Evolutionary conservation across 208 protist genomes (phyloP).

Genomic region (Leishmania aethiopica): DNA sequence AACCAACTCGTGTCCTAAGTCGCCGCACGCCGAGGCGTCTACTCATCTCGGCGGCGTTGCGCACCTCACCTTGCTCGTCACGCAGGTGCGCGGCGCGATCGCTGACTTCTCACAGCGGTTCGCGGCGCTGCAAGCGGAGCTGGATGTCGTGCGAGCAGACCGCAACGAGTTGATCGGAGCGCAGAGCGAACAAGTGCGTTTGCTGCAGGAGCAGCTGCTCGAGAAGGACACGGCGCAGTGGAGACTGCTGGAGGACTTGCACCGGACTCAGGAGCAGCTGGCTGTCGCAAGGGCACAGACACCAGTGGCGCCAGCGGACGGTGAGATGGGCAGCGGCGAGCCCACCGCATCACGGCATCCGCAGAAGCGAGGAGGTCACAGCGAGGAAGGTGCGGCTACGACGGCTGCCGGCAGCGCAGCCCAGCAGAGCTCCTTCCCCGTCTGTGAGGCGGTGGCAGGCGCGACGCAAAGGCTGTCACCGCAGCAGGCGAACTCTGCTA

Average conservation of each 20-base stretch:
- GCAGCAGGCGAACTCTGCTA: background rate
- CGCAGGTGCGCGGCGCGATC: conserved; percentile 1
- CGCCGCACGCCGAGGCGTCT: background rate
- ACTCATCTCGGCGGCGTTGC: background rate
- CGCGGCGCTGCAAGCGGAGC: conserved; percentile 50
- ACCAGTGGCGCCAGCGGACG: background rate
- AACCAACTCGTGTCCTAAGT: background rate
- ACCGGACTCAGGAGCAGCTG: background rate
- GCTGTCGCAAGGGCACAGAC: background rate
- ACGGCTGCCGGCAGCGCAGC: background rate
- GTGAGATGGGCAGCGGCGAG: background rate
- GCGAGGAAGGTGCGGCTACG: background rate
- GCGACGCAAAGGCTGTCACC: background rate
- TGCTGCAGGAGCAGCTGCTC: conserved; percentile 49
- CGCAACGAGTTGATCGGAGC: conserved; percentile 69
- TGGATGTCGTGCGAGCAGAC: conserved; percentile 70
- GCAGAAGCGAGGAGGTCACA: background rate
- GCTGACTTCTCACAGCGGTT: conserved; percentile 17
- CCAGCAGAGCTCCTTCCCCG: background rate
- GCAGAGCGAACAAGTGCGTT: conserved; percentile 50
- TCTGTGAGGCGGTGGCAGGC: background rate
- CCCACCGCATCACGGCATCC: conserved; percentile 1
- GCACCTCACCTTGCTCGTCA: conserved; percentile 2
- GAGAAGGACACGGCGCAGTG: conserved; percentile 34
- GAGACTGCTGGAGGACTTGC: conserved; percentile 22